phyloP scores from a whole-genome alignment of 306 rosid species.

The Vigna trinervia region DNA sequence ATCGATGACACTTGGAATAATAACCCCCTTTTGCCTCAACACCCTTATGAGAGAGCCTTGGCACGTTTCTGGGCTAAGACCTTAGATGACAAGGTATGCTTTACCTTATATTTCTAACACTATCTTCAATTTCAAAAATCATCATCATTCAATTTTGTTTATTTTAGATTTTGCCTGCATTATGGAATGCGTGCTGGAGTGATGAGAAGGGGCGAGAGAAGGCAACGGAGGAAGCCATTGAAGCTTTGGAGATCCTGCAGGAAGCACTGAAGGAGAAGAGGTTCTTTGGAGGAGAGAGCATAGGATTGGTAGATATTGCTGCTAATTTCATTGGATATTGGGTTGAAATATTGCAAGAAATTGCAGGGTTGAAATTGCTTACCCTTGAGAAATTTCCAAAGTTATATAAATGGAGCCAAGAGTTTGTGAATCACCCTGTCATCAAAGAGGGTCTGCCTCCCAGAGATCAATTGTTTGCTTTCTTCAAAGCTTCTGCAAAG shows the following conservation, averaged over 20 bases:
- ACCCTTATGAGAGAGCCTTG: conserved; percentile 50
- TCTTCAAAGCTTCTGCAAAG: conserved; percentile 49
- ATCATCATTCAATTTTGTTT: not conserved
- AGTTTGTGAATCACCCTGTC: conserved; percentile 49
- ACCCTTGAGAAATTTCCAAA: conserved; percentile 58
- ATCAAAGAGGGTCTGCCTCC: conserved; percentile 62
- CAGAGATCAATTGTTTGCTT: conserved; percentile 51
- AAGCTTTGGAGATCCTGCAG: conserved; percentile 53
- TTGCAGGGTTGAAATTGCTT: conserved; percentile 56
- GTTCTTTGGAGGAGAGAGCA: conserved; percentile 64
- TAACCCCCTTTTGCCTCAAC: conserved; percentile 46
- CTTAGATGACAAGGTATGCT: conserved; percentile 50
- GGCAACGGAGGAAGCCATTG: conserved; percentile 60
- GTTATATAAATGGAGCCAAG: conserved; percentile 64
- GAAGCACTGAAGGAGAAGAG: conserved; percentile 53
- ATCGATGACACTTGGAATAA: conserved; percentile 50
- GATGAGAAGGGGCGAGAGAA: conserved; percentile 56
- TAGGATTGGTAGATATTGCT: conserved; percentile 59
- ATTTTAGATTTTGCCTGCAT: conserved; percentile 56
- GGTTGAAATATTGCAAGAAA: conserved; percentile 57
- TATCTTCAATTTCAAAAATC: too few relatives aligned
- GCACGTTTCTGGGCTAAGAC: conserved; percentile 52
- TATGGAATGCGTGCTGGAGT: conserved; percentile 59
- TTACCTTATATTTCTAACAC: not conserved
- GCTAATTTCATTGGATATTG: conserved; percentile 62